Conservation (phyloP, 148 eudicot species). For the Tetragonia tetragonoides region DNA sequence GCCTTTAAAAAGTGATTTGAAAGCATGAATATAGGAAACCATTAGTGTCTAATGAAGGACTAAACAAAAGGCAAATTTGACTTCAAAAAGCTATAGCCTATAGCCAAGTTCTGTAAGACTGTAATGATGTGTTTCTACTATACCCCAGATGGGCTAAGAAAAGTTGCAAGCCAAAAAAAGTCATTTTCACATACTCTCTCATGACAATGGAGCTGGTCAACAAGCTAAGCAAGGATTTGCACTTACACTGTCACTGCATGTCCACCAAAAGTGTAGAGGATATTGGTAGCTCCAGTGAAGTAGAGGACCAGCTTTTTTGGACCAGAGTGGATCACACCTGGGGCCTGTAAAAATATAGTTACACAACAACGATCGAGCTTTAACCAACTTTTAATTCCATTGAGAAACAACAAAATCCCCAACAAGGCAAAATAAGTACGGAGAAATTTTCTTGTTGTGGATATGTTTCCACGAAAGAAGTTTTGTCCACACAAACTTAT, state of each 20-base stretch:
- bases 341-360: slow-evolving; percentile 29
- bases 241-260: slow-evolving; percentile 82
- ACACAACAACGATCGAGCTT: neutral
- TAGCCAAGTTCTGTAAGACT: neutral
- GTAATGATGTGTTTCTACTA: slow-evolving; percentile 29
- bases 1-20: neutral
- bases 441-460: no score
- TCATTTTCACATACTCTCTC: neutral
- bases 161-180: slow-evolving; percentile 29
- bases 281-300: slow-evolving; percentile 70
- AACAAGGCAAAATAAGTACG: neutral
- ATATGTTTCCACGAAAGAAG: no score
- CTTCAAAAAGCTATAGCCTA: neutral
- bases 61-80: slow-evolving; percentile 18
- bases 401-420: slow-evolving; percentile 11
- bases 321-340: slow-evolving; percentile 63
- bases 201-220: neutral
- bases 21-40: neutral
- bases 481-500: no score
- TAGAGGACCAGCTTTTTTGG: slow-evolving; percentile 54
- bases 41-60: slow-evolving; percentile 14
- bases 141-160: slow-evolving; percentile 23
- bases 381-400: slow-evolving; percentile 12
- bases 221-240: slow-evolving; percentile 1
- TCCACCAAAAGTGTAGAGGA: slow-evolving; percentile 80